Evolutionary conservation across 2,329 filamentous ascomycete species (phyloP), one percentile per base, ranked within the genome.

Genomic region (Calonectria hawksworthii): DNA sequence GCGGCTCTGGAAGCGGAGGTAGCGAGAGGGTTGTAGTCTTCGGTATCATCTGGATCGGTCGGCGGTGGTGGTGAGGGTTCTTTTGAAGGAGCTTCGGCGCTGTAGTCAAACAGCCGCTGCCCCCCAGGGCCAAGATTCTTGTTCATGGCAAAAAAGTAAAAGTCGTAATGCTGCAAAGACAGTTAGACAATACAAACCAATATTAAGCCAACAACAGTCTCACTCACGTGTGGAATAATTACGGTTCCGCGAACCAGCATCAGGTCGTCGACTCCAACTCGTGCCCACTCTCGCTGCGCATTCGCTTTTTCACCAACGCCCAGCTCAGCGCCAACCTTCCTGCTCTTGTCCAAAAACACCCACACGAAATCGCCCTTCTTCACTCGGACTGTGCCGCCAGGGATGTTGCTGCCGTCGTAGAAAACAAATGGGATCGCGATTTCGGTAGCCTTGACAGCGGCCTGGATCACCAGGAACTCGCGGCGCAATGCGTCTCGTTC

Each of bases 111-210:
- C 13, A 99, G 87, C 8, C 91, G 87, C 26, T 88, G 88, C 67
- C 94, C 93, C 47, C 92, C 92, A n/a, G 94, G 93, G 2, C 94
- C 95, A 2, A 92, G 85, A 32, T 92, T 94, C 81, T 94, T 95
- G 84, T 99, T 98, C 84, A 98, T 94, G 83, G 98, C 93, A 86
- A 99, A 99, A 86, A 96, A 97, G 84, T 99, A 97, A 83, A 99
- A 96, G 78, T 99, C 96, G 83, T 98, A 98, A 85, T 99, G 97
- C 95, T 99, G 83, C 61, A 68, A 4, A 64, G 23, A 70, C 73
- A 71, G 75, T 80, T 76, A 83, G 78, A 77, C 30, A 66, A 76
- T 7, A 36, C 44, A 66, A 28, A 61, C 50, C 32, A 69, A 61
- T 34, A 72, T 73, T 67, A 74, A 54, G 65, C 4, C 61, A 14